phyloP scores from a whole-genome alignment of 345 rosid genomes.

The Gossypium ekmanianum region DNA sequence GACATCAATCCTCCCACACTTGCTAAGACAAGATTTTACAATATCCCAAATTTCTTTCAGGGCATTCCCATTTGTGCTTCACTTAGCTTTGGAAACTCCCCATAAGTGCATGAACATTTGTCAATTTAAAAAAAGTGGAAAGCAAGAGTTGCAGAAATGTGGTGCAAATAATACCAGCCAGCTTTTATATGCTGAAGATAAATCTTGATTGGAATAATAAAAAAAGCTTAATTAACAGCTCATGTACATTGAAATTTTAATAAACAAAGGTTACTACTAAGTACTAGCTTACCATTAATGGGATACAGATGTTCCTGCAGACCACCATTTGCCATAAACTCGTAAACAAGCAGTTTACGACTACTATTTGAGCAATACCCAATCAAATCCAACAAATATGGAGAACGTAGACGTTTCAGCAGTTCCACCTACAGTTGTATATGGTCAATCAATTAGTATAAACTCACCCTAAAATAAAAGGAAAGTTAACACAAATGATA shows the following conservation, averaged over 20 bases:
- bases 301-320: slow-evolving; percentile 85
- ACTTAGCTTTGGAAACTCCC: background rate
- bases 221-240: background rate
- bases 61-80: background rate
- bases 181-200: background rate
- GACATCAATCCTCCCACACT: background rate
- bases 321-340: slow-evolving; percentile 85
- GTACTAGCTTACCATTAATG: slow-evolving; percentile 40
- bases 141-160: background rate
- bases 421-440: slow-evolving; percentile 59
- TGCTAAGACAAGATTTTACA: background rate
- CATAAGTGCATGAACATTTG: background rate
- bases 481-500: background rate
- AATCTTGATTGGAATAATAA: background rate
- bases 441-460: slow-evolving; percentile 21
- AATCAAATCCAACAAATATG: slow-evolving; percentile 64
- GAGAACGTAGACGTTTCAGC: slow-evolving; percentile 68
- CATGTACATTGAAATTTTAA: background rate
- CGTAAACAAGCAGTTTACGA: slow-evolving; percentile 68
- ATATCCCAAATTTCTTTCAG: background rate
- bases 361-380: slow-evolving; percentile 74
- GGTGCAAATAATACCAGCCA: background rate
- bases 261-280: slow-evolving; percentile 4
- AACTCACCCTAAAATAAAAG: slow-evolving; percentile 2
- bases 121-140: background rate